Evolutionary conservation across 2,329 filamentous ascomycete species (phyloP).

Genomic region (Aspergillus clavatus): DNA sequence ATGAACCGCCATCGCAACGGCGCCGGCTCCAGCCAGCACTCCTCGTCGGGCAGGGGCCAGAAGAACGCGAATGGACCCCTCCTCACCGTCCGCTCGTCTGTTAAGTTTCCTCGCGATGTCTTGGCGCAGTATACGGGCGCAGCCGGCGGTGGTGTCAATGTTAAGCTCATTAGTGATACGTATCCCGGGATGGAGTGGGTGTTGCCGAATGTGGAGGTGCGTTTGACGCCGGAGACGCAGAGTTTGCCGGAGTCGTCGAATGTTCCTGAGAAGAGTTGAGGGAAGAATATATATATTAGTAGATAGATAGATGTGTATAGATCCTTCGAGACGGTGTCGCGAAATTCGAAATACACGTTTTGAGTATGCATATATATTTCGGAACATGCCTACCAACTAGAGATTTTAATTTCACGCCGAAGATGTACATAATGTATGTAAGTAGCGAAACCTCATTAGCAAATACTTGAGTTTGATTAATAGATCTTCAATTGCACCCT

Average conservation of each 20-base stretch:
- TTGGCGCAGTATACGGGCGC: conserved; percentile 24
- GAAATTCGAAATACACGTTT: too few species aligned
- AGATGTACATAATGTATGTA: too few species aligned
- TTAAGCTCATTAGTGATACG: conserved; percentile 77
- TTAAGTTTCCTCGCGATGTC: conserved; percentile 28
- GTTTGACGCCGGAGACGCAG: conserved; percentile 29
- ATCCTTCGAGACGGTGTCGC: too few species aligned
- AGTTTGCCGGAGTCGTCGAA: conserved; percentile 12
- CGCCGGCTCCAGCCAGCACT: conserved; percentile 12
- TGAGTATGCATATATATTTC: too few species aligned
- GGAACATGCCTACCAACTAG: too few species aligned
- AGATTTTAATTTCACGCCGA: too few species aligned
- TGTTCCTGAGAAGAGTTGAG: conserved; percentile 12
- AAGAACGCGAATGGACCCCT: conserved; percentile 13
- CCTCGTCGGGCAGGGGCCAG: conserved; percentile 9
- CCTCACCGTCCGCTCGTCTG: conserved; percentile 24
- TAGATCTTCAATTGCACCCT: too few species aligned
- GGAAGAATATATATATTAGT: too few species aligned
- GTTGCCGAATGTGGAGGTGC: conserved; percentile 48
- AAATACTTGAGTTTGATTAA: too few species aligned
- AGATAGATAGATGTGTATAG: not conserved
- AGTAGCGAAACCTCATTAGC: too few species aligned
- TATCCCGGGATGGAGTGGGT: conserved; percentile 73
- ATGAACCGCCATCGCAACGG: too few species aligned
- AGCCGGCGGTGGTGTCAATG: conserved; percentile 59